Base-by-base conservation (phyloP, 2,329 filamentous ascomycete genomes). In the Neofusicoccum sp. region DNA sequence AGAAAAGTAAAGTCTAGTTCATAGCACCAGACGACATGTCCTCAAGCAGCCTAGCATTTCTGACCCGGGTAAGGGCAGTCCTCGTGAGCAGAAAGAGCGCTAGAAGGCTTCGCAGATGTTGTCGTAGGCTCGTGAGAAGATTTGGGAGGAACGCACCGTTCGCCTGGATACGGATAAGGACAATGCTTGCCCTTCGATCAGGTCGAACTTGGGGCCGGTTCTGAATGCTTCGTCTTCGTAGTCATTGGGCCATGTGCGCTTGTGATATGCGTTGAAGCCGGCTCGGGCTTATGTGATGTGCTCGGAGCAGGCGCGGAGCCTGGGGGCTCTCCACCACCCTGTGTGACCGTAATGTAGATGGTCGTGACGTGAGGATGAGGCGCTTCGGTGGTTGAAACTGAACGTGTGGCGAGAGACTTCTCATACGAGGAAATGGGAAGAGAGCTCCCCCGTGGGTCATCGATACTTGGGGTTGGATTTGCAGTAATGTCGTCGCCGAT, bases 161-260 rank as follows among this genome's bases (percentile, higher is more conserved):
- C 56, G 12, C 56, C 56, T 3, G 56, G 56, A 16, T 60, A 60
- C 9, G 56, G 56, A 33, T 48, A 60, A 33, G 56, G 56, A 33
- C 56, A 60, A 36, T 60, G 44, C 44, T 41, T 49, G 16, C 56
- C 56, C 36, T 49, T 60, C 22, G 56, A 60, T 33, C 43, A 60
- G 12, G 16, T 60, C 8, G 44, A 41, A 41, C 9, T 41, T 8
- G 37, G 37, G 8, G 37, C 37, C 8, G 37, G 37, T 9, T 41
- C 37, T n/a, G 37, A 41, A 2, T 22, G 22, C 22, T 22, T 22
- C 22, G 22, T 22, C 22, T 22, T 8, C 37, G 37, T 8, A n/a
- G 8, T 41, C 14, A 41, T 8, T 8, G 14, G 37, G 8, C 8
- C 9, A 3, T 9, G 37, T 41, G 37, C 9, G 37, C 37, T 60